These are phyloP conservation scores for Argentina anserina DNA, from an alignment of 306 rosid genomes.

Conservation along the genomic window DNA sequence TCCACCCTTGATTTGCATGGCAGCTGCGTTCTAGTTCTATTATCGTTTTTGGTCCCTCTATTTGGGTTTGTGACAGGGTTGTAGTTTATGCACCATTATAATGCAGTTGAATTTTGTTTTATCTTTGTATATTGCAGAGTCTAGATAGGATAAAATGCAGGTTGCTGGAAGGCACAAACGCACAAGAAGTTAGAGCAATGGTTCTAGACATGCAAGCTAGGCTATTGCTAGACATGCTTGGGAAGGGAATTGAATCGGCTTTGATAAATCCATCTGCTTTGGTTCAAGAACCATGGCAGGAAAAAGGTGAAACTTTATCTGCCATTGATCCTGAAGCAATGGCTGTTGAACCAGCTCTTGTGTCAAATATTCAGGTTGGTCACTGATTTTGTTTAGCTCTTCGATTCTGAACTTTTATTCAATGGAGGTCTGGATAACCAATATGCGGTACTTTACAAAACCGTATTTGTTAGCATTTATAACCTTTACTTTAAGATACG, in stretches of 20 bases:
- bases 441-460: background rate
- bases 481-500: background rate
- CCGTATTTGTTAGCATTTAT: background rate
- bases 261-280: conserved; percentile 81
- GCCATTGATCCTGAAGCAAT: conserved; percentile 82
- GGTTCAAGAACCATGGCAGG: conserved; percentile 88
- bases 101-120: background rate
- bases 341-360: conserved; percentile 85
- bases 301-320: conserved; percentile 67
- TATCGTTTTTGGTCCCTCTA: background rate
- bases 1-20: background rate
- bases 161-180: conserved; percentile 88
- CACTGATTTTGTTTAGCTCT: conserved; percentile 13
- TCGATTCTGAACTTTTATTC: background rate
- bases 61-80: background rate
- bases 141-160: conserved; percentile 98
- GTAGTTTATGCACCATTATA: background rate
- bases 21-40: background rate
- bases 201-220: conserved; percentile 99
- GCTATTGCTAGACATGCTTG: conserved; percentile 95
- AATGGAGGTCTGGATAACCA: background rate
- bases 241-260: conserved; percentile 97
- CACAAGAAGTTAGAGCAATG: conserved; percentile 99
- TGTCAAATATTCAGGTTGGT: conserved; percentile 76
- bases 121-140: conserved; percentile 53